Conservation (phyloP, 805 yeast species). For the Saccharomycodes ludwigii region DNA sequence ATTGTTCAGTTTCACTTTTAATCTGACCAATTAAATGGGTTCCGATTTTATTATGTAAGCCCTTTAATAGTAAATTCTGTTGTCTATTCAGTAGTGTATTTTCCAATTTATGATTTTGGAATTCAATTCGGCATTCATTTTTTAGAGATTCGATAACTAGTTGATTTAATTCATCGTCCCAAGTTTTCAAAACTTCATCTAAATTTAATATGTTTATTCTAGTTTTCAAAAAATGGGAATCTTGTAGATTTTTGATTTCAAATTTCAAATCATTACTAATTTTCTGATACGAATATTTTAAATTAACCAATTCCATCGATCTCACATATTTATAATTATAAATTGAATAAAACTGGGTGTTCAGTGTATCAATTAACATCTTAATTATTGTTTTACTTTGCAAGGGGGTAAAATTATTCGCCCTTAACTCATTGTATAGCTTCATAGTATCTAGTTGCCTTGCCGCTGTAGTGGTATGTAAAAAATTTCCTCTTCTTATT, state of each 20-base stretch:
- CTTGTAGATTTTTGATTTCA: conserved; percentile 65
- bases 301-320: conserved; percentile 69
- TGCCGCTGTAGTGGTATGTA: conserved; percentile 19
- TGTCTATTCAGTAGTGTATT: conserved; percentile 64
- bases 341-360: conserved; percentile 30
- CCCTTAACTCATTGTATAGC: conserved; percentile 10
- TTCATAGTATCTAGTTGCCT: conserved; percentile 19
- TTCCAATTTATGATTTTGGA: conserved; percentile 77
- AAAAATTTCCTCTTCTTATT: conserved; percentile 17
- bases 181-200: conserved; percentile 57
- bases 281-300: conserved; percentile 78
- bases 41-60: conserved; percentile 70
- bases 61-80: conserved; percentile 62
- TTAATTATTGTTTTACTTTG: conserved; percentile 16
- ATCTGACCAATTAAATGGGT: conserved; percentile 72
- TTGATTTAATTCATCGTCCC: conserved; percentile 68
- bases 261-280: conserved; percentile 79
- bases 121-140: conserved; percentile 71
- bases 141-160: conserved; percentile 42
- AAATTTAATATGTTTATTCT: conserved; percentile 55
- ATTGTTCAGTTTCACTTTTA: conserved; percentile 74
- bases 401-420: conserved; percentile 13
- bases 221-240: conserved; percentile 52
- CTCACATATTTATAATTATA: conserved; percentile 24
- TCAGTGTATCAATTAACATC: conserved; percentile 25